Base-by-base conservation (phyloP, 140 eudicot genomes). In the Erigeron philadelphicus region DNA sequence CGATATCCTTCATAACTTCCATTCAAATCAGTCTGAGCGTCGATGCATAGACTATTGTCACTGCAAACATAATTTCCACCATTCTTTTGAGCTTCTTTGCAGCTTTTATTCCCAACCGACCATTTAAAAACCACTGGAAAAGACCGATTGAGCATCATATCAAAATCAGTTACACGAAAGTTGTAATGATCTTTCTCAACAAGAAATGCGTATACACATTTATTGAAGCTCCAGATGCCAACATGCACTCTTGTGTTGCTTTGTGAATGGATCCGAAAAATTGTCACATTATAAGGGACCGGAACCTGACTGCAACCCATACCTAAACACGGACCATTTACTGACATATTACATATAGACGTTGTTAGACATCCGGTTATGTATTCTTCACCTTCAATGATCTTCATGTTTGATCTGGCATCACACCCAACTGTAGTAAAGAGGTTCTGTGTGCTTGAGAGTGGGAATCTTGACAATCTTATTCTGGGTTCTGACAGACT, bases 221-320 rank as follows among this genome's bases (percentile, higher is more conserved):
- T 78, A 44, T 73, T 61, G 38, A 7, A 53, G 43, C 56, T 12
- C 82, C 75, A 67, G 8, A n/a, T 67, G 8, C 82, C 75, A 0
- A 73, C 67, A 52, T 38, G 12, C 2, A 0, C 43, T 11, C 53
- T 45, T 11, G 78, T 61, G 65, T 67, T 78, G 66, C 58, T 73
- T 54, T 73, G 46, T 31, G 79, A 17, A 67, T 67, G 72, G 42
- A 79, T 73, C 25, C 64, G 47, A 50, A 79, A 78, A 5, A 45
- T 67, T 31, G 62, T 35, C 0, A 67, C 6, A 19, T 35, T 46
- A 17, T 67, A 53, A 67, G 83, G 80, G 42, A 75, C 53, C 1
- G 66, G 70, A 70, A 40, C 77, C 73, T 75, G 80, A 73, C 84
- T 76, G 53, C 84, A 80, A 41, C 84, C 84, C 75, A 61, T 53